These are phyloP conservation scores for Begonia peltatifolia DNA, from an alignment of 306 rosid genomes.

Conservation along the genomic window DNA sequence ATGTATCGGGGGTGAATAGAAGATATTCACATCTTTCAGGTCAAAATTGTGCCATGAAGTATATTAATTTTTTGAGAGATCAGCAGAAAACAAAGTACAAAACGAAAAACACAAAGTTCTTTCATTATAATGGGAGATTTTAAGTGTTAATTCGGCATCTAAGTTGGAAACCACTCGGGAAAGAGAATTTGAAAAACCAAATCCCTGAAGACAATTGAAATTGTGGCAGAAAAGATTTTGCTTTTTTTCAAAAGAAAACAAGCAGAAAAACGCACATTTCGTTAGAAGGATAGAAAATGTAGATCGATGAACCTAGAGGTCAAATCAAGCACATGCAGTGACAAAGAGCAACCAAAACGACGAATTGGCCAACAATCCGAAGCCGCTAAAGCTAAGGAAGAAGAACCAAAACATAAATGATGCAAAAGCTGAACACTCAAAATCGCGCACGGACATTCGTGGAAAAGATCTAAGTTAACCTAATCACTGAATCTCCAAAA, in stretches of 20 bases:
- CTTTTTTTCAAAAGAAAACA: background rate
- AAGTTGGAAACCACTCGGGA: too few relatives aligned
- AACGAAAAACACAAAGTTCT: too few relatives aligned
- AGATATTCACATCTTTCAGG: too few relatives aligned
- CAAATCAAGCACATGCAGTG: slow-evolving; percentile 15
- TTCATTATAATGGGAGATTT: too few relatives aligned
- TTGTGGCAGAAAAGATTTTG: too few relatives aligned
- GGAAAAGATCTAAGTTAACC: slow-evolving; percentile 2
- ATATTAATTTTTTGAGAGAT: too few relatives aligned
- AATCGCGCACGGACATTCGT: slow-evolving; percentile 2
- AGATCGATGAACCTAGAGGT: slow-evolving; percentile 5
- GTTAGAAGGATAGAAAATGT: background rate
- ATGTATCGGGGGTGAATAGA: too few relatives aligned
- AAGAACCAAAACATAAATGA: slow-evolving; percentile 1
- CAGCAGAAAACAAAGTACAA: too few relatives aligned
- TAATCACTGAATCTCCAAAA: background rate
- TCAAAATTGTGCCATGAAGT: too few relatives aligned
- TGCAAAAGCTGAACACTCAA: slow-evolving; percentile 3
- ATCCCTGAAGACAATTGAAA: too few relatives aligned
- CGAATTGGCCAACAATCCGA: slow-evolving; percentile 3
- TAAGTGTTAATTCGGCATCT: too few relatives aligned
- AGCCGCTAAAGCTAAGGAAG: slow-evolving; percentile 1
- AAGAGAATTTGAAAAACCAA: too few relatives aligned
- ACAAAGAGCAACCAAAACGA: slow-evolving; percentile 1
- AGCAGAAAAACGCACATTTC: background rate